Evolutionary conservation across 2,329 filamentous ascomycete genomes (phyloP).

Genomic region (Calonectria leucothoes): DNA sequence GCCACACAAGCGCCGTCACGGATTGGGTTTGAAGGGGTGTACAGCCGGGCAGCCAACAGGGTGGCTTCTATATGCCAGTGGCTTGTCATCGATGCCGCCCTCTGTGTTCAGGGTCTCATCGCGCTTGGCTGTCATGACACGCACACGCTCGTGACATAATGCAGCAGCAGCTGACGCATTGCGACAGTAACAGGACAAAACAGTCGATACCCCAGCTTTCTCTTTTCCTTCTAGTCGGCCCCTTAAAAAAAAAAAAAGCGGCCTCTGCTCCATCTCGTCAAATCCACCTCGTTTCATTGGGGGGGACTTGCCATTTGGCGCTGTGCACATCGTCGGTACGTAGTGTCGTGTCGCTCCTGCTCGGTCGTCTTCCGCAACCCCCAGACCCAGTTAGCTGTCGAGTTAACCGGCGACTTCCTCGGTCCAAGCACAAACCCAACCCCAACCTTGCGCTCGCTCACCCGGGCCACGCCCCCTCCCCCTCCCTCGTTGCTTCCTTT

Average conservation of each 20-base stretch:
- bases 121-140: background rate
- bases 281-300: slow-evolving; percentile 43
- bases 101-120: slow-evolving; percentile 1
- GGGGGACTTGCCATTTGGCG: slow-evolving; percentile 33
- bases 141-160: slow-evolving; percentile 10
- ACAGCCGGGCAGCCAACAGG: background rate
- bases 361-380: slow-evolving; percentile 38
- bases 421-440: slow-evolving; percentile 31
- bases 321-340: slow-evolving; percentile 25
- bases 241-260: slow-evolving; percentile 32
- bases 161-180: slow-evolving; percentile 22
- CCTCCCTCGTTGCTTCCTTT: slow-evolving; percentile 13
- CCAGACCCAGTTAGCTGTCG: slow-evolving; percentile 6
- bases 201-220: slow-evolving; percentile 38
- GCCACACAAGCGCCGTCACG: slow-evolving; percentile 11
- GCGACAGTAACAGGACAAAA: slow-evolving; percentile 18
- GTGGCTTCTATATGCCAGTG: slow-evolving; percentile 9
- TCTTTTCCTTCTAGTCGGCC: slow-evolving; percentile 18
- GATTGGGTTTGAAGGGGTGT: background rate
- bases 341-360: slow-evolving; percentile 28
- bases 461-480: slow-evolving; percentile 13
- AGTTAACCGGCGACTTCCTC: slow-evolving; percentile 42
- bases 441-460: slow-evolving; percentile 8
- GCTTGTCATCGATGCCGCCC: background rate
- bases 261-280: slow-evolving; percentile 37